Evolutionary conservation across 495 filamentous ascomycete species (phyloP), one percentile per base, ranked within the genome.

Genomic region (Aeminium ludgeri): DNA sequence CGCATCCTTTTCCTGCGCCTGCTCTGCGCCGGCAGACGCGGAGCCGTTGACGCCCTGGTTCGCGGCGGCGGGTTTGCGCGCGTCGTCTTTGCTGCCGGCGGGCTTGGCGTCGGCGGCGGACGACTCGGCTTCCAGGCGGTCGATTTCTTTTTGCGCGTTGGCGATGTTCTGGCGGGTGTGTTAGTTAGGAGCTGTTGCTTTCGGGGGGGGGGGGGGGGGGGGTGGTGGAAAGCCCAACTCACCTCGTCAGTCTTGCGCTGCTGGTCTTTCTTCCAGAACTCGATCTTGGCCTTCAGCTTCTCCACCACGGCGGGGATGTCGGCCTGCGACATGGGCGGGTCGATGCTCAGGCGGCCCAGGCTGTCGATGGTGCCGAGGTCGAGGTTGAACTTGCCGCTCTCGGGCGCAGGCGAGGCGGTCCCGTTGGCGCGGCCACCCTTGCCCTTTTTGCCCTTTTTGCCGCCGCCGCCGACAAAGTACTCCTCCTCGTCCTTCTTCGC

Each of bases 401-500:
- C 56, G 17, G 67, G 57, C 18, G 68, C 63, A 39, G 67, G 55
- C 34, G 64, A 59, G 16, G 55, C 53, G 25, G 65, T 49, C 16
- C 58, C 62, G 35, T 61, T 57, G 40, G 60, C 62, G 7, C 16
- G 60, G 51, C 76, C 78, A 63, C 82, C 85, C 58, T 76, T 76
- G 51, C 82, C 84, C 72, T 91, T 92, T 60, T 86, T 86, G 54
- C 86, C 86, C 65, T 78, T 82, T 74, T 93, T 93, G n/a, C 75
- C 74, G 20, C 71, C 73, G 33, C 66, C 72, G 12, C 84, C 81
- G 27, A 76, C 68, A 32, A 95, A 79, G 68, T 91, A 95, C 46
- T 82, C 78, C 10, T 92, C 87, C 37, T 92, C 83, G 10, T 76
- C 72, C 70, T 94, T 94, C 62, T 74, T 78, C 25, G 77, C 59